Conservation (phyloP, 345 rosid species). For the Acer saccharum region DNA sequence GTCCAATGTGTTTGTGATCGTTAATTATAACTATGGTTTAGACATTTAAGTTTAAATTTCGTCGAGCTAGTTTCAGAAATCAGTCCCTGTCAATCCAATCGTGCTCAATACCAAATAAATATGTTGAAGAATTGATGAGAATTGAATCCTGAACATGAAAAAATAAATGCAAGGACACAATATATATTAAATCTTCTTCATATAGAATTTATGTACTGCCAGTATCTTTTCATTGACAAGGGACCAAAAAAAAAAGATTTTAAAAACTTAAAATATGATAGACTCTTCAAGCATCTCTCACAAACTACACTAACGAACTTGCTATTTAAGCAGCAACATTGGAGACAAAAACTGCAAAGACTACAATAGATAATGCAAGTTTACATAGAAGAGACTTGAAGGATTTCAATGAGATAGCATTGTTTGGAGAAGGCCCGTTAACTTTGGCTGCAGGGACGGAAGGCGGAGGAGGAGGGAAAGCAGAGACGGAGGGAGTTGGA, state of each 20-base stretch:
- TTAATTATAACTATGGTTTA: no score
- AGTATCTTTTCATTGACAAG: background rate
- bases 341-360: conserved; percentile 25
- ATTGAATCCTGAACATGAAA: no score
- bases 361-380: conserved; percentile 23
- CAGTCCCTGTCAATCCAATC: no score
- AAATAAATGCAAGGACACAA: background rate
- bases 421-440: conserved; percentile 49
- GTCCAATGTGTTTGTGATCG: background rate
- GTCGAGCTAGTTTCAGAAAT: no score
- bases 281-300: background rate
- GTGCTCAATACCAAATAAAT: no score
- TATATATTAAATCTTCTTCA: background rate
- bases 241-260: background rate
- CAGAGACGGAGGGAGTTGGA: conserved; percentile 37
- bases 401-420: conserved; percentile 32
- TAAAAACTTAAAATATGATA: background rate
- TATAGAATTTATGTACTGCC: background rate
- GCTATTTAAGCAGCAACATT: conserved; percentile 17
- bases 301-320: background rate
- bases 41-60: no score
- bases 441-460: conserved; percentile 48
- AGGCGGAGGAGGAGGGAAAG: conserved; percentile 36
- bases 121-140: no score
- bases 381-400: conserved; percentile 6